Base-by-base conservation (phyloP, 2,329 filamentous ascomycete species). In the Cordyceps farinosa region DNA sequence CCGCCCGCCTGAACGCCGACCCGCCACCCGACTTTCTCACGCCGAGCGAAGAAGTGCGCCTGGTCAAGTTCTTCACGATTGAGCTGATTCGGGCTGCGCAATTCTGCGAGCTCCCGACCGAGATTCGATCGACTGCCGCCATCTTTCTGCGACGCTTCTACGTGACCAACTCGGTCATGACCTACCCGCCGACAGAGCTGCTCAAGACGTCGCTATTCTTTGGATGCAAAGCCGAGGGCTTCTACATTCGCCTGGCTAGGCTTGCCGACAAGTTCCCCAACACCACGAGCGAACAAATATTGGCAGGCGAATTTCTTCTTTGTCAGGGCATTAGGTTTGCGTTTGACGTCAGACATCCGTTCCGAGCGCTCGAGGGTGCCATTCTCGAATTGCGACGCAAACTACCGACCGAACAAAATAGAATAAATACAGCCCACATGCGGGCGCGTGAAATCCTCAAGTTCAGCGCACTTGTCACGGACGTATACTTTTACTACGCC, bases 401-500 rank as follows among this genome's bases (percentile, higher is more conserved):
- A 32, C 82, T 85, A 0, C 84, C 87, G 30, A 85, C 88, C 1
- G 84, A 87, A 57, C 81, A 81, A 55, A 70, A 74, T 10, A 77
- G 82, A 32, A 77, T 87, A 36, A 77, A 77, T 55, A 80, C 81
- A 11, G 91, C 91, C 0, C 92, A 96, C 72, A 80, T 81, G n/a
- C 84, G 83, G 59, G 90, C 93, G 0, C 84, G 90, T 48, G 85
- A 88, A 27, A 82, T 91, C 53, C 84, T 96, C 61, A 91, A 91
- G 72, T 89, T 87, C 61, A 90, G 91, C 63, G 90, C 92, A 0
- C 80, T 96, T 57, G 83, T 97, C 65, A 97, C 94, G 32, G 95
- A 99, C 70, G 92, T 87, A n/a, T 98, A 98, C 78, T 97, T 98
- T 77, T 89, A 97, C 75, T 98, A 91, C 77, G 94, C 94, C 0